phyloP scores from a whole-genome alignment of 2,329 filamentous ascomycete species.

The Stagonosporopsis cucurbitacearum region DNA sequence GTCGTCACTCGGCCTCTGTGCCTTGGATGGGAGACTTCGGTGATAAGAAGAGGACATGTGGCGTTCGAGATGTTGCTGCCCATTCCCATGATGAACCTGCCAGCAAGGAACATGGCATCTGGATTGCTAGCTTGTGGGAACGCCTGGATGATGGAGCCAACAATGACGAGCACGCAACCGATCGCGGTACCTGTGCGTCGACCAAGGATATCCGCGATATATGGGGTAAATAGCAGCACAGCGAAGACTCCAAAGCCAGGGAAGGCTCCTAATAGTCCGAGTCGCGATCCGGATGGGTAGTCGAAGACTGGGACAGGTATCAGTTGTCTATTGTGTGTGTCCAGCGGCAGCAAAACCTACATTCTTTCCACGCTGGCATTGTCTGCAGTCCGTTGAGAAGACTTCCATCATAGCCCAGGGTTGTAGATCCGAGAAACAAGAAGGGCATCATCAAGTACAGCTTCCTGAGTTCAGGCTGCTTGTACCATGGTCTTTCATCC shows the following conservation, averaged over 20 bases:
- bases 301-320: neutral
- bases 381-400: slow-evolving; percentile 29
- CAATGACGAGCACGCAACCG: slow-evolving; percentile 58
- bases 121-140: slow-evolving; percentile 53
- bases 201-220: slow-evolving; percentile 48
- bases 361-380: slow-evolving; percentile 28
- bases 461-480: slow-evolving; percentile 26
- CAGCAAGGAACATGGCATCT: slow-evolving; percentile 55
- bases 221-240: slow-evolving; percentile 52
- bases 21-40: slow-evolving; percentile 39
- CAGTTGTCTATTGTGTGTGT: neutral
- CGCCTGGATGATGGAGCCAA: slow-evolving; percentile 58
- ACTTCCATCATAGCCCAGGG: slow-evolving; percentile 27
- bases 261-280: slow-evolving; percentile 54
- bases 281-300: slow-evolving; percentile 48
- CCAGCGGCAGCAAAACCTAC: slow-evolving; percentile 37
- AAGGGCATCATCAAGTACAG: slow-evolving; percentile 30
- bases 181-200: slow-evolving; percentile 61
- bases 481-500: slow-evolving; percentile 26
- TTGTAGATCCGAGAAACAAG: slow-evolving; percentile 27
- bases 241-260: slow-evolving; percentile 56
- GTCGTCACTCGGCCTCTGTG: slow-evolving; percentile 37
- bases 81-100: slow-evolving; percentile 45
- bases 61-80: slow-evolving; percentile 62
- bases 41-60: slow-evolving; percentile 48